Base-by-base conservation (phyloP, 176 grass and related monocot genomes). In the Raddia guianensis region DNA sequence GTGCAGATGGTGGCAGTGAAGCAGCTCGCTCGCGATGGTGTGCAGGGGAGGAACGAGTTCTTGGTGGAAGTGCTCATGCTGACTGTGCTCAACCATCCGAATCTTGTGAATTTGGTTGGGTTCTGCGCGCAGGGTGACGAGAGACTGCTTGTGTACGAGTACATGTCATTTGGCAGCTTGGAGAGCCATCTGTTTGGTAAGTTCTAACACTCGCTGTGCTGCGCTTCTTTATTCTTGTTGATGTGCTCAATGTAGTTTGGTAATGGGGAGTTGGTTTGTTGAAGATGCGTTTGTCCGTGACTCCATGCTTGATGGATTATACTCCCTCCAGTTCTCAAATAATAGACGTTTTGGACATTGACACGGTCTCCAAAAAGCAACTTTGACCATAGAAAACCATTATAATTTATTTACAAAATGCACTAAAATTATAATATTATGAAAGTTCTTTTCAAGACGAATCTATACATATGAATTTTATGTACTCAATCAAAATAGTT, bases 61-160 rank as follows among this genome's bases (percentile, higher is more conserved):
- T 79, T 98, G 78, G 95, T 98, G 54, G 95, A 98, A 82, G 87
- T 98, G 75, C 85, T 98, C 8, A 93, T 98, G 95, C 86, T 98
- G 20, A 89, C 89, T 6, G 73, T 98, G 82, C 78, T 98, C 70
- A 89, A 62, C 16, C 92, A 98, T 73, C 76, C 82, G 1, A 93
- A 98, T 84, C 89, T 98, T 48, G 95, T 95, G 54, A 91, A 82
- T 75, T 86, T 98, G 85, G 68, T 82, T 43, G 92, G 95, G 6
- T 98, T 93, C 72, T 98, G 92, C 75, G 86, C 92, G 1, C 92
- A 98, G 85, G 95, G 92, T 73, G 92, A 93, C n/a, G 95, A 98
- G 88, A 91, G 88, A 69, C 78, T 98, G 14, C 82, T 98, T 20
- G 90, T 98, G 5, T 98, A 98, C 74, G 95, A 98, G 84, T 95